Evolutionary conservation across 176 grass and related monocot species (phyloP), one percentile per base, ranked within the genome.

Genomic region (Aegilops bicornis): DNA sequence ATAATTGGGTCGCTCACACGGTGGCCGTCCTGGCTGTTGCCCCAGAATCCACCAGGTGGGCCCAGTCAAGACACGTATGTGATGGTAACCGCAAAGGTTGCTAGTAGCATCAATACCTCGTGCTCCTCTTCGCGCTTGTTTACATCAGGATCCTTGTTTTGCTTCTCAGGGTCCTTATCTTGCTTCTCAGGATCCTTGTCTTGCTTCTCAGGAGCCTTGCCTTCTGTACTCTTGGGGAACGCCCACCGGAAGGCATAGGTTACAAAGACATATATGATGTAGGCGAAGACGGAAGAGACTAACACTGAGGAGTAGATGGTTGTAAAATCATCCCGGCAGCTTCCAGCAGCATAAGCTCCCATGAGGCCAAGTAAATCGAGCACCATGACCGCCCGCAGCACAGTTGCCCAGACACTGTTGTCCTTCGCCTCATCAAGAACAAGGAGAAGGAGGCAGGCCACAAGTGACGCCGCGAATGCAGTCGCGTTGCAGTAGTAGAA

Each of bases 401-500:
- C 27, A 36, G 60, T 17, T 24, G 20, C 10, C 31, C 78, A 39
- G 37, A 11, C 4, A 43, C 10, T 39, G 20, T 12, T 36, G 20
- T 62, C 7, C 20, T 43, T 43, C 42, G 42, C 42, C 42, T 43
- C 42, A 43, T 43, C 42, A 43, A 63, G 70, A 19, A 89, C n/a
- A 5, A 89, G 69, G 20, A 85, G 77, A 32, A 92, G 63, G 35
- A 92, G 79, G 66, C 60, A 47, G 1, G 81, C 83, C 20, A 85
- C 77, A 0, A 89, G 77, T 22, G 88, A 89, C 0, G 83, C 77
- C 1, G 61, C 83, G 35, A 89, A 93, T 3, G 88, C 76, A 0
- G 86, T 88, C 0, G 85, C 91, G 3, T 93, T 93, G 81, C 77
- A 90, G 79, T 93, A 93, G 79, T 73, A 93, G 81, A 93, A 93